Conservation (phyloP, 306 rosid species). For the Aeschynomene evenia region DNA sequence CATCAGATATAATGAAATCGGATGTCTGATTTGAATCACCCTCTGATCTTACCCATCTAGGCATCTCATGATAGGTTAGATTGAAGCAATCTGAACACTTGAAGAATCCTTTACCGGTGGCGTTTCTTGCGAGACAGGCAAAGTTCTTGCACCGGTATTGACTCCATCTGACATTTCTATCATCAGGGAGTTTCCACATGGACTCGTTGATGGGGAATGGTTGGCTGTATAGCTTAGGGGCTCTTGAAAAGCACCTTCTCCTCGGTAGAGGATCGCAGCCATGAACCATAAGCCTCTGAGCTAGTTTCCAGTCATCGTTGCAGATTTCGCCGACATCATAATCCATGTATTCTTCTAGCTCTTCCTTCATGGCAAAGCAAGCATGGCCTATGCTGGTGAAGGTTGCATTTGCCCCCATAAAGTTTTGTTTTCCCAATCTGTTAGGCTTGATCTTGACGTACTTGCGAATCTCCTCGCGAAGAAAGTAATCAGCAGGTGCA, state of each 20-base stretch:
- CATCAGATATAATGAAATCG: slow-evolving; percentile 58
- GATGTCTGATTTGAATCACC: slow-evolving; percentile 27
- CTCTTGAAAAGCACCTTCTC: slow-evolving; percentile 64
- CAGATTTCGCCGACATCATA: slow-evolving; percentile 77
- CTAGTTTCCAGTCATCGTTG: slow-evolving; percentile 79
- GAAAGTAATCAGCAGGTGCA: slow-evolving; percentile 57
- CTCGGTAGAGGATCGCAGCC: slow-evolving; percentile 86
- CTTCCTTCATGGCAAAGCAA: slow-evolving; percentile 63
- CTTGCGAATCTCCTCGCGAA: slow-evolving; percentile 71
- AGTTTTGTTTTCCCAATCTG: slow-evolving; percentile 66
- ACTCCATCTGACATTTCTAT: slow-evolving; percentile 75
- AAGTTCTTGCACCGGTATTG: slow-evolving; percentile 70
- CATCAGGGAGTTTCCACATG: slow-evolving; percentile 71
- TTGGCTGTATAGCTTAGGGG: slow-evolving; percentile 51
- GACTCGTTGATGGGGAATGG: slow-evolving; percentile 55
- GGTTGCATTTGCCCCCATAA: slow-evolving; percentile 83
- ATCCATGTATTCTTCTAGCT: slow-evolving; percentile 75
- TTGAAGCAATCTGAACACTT: slow-evolving; percentile 79
- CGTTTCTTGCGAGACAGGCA: slow-evolving; percentile 50
- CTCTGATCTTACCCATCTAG: slow-evolving; percentile 57
- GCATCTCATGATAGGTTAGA: slow-evolving; percentile 57
- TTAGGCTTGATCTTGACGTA: slow-evolving; percentile 69
- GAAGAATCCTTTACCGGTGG: slow-evolving; percentile 57
- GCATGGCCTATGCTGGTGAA: slow-evolving; percentile 79
- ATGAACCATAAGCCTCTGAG: slow-evolving; percentile 78